A percentile compares a stretch with the other conserved stretches of the same genome.
phyloP scores from a whole-genome alignment of 257 asterid genomes.

The Solanum lignicaule region DNA sequence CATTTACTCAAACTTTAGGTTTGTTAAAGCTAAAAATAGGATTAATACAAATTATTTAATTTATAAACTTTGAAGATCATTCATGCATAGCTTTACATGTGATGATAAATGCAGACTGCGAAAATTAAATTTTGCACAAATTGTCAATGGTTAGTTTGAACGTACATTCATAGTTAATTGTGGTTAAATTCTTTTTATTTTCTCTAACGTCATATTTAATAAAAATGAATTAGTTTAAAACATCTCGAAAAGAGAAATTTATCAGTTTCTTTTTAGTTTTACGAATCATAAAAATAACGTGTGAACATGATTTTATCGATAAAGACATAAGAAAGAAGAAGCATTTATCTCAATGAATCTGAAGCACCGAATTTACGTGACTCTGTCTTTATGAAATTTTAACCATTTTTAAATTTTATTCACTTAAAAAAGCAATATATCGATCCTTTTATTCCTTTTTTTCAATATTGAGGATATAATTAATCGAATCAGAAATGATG shows the following conservation, averaged over 20 bases:
- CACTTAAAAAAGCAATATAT: neutral
- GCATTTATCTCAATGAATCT: neutral
- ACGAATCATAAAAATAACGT: neutral
- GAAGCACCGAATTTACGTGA: neutral
- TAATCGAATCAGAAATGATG: no score
- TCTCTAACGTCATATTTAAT: neutral
- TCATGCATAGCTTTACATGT: neutral
- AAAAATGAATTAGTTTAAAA: neutral
- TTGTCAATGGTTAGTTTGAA: neutral
- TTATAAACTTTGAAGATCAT: neutral
- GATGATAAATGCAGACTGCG: neutral
- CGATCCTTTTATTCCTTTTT: neutral
- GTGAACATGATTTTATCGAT: neutral
- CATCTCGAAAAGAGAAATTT: neutral
- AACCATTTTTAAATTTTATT: neutral
- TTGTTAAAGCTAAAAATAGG: neutral
- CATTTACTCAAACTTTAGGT: neutral
- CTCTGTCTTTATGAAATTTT: neutral
- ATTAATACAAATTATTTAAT: neutral
- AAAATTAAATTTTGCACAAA: neutral
- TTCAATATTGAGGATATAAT: neutral
- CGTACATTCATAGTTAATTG: neutral
- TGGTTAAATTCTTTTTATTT: neutral
- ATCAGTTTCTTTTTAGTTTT: neutral
- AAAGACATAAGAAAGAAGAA: neutral